Evolutionary conservation across 108 stramenopile genomes (phyloP), one percentile per base, ranked within the genome.

Genomic region (Craspedostauros australis): DNA sequence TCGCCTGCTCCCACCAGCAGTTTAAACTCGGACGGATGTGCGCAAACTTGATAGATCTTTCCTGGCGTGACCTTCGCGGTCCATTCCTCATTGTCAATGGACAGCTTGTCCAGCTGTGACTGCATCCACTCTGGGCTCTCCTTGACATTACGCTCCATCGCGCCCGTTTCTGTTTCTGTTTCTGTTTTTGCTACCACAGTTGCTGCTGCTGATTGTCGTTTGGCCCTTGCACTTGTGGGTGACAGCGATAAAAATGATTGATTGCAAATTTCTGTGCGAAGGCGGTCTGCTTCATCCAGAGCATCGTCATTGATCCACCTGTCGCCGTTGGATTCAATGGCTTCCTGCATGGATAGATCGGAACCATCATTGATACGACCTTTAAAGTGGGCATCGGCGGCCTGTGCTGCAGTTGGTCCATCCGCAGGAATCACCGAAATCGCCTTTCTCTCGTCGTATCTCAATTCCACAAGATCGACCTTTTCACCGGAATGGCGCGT

Each of bases 51-150:
- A 49, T 84, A 90, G 53, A 90, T 79, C 19, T 82, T 68, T 21
- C 84, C 88, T 2, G 84, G 88, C 6, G 72, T 73, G 7, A 91
- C 80, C 58, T 91, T 91, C 32, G 84, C 82, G 8, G 74, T 72
- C 40, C 64, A 59, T n/a, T 75, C 66, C 22, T 62, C 52, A 38
- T 72, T 68, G 39, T 89, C 82, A 16, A 81, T 50, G 1, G 75
- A 77, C n/a, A 90, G 31, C 2, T 51, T 42, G 18, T 76, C 34
- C 7, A 83, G 22, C 28, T 60, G 59, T 0, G 24, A 46, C 2
- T 40, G 28, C 18, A 60, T 38, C 36, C 34, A 57, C 9, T 21
- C 34, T 5, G 49, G 39, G 6, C 31, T 16, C 5, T 55, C 27
- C 26, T 59, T 19, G 49, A 45, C 2, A 19, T 29, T 12, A 36